phyloP scores from a whole-genome alignment of 1,284 basidiomycete species.

The Ustilago curta region DNA sequence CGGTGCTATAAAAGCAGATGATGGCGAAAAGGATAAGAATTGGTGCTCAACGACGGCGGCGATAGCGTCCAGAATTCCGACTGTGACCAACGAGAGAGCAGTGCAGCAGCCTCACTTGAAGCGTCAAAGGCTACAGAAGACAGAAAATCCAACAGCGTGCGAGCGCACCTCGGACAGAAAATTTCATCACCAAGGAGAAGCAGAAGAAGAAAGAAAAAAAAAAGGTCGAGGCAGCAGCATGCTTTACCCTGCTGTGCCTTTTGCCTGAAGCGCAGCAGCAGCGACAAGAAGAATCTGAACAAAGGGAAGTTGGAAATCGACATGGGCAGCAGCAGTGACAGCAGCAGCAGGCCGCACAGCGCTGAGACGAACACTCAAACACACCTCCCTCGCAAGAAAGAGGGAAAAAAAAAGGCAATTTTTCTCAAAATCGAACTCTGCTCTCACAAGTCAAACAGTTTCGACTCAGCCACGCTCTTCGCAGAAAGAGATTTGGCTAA shows the following conservation, averaged over 20 bases:
- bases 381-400: not conserved
- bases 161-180: constrained; percentile 5
- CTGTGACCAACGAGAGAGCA: not conserved
- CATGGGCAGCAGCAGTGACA: no score
- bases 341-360: constrained; percentile 2
- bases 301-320: constrained; percentile 6
- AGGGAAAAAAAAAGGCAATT: constrained; percentile 1
- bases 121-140: not conserved
- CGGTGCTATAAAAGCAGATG: constrained; percentile 49
- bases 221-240: constrained; percentile 5
- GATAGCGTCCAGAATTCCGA: constrained; percentile 19
- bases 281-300: constrained; percentile 4
- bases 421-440: constrained; percentile 9
- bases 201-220: constrained; percentile 7
- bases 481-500: not conserved
- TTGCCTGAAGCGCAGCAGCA: not conserved
- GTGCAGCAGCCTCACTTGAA: constrained; percentile 4
- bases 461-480: constrained; percentile 19
- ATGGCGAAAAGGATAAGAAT: constrained; percentile 34
- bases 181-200: constrained; percentile 5
- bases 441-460: no score
- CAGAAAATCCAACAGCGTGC: constrained; percentile 6
- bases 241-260: not conserved
- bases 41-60: constrained; percentile 18
- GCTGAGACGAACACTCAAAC: constrained; percentile 4